Evolutionary conservation across 805 yeast genomes (phyloP), one percentile per base, ranked within the genome.

Genomic region (Candida vaughaniae): DNA sequence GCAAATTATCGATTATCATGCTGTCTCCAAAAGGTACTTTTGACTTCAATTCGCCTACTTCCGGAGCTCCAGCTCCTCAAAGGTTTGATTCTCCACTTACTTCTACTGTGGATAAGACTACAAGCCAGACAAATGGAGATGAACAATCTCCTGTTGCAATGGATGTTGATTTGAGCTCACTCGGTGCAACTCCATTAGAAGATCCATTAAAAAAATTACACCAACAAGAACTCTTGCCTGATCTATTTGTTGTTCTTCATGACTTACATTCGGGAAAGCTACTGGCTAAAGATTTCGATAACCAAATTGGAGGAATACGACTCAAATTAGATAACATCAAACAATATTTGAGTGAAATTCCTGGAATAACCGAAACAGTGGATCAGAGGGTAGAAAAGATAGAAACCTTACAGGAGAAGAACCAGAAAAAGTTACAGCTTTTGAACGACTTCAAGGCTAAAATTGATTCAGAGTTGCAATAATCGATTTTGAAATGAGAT

Each of bases 241-340:
- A 66, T 25, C 42, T 68, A 30, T 67, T 58, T 40, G 51, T 46
- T 10, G 49, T 65, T 14, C 46, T 68, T 4, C 66, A 62, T 36
- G 60, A 59, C 28, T 49, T 68, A 22, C 58, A 60, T 22, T 46
- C 48, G 7, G 72, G 70, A n/a, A 53, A 47, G 16, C 42, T 64
- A 12, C 65, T 58, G 58, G 60, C 68, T 6, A 63, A 65, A 38
- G 72, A 68, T 41, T 66, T 68, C 40, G 70, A 65, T 40, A 66
- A 64, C 47, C 56, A 63, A 36, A 58, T 66, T 5, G 73, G 73
- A 10, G 55, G 62, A 29, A 52, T 64, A 29, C 56, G 72, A 30
- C 55, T 66, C 42, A 63, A 66, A 44, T 41, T 66, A 29, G 47
- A 48, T 34, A 56, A 48, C 17, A 41, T 65, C 7, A 52, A 52